Conservation (phyloP, 2,329 filamentous ascomycete genomes). For the Rugonectria rugulosa region DNA sequence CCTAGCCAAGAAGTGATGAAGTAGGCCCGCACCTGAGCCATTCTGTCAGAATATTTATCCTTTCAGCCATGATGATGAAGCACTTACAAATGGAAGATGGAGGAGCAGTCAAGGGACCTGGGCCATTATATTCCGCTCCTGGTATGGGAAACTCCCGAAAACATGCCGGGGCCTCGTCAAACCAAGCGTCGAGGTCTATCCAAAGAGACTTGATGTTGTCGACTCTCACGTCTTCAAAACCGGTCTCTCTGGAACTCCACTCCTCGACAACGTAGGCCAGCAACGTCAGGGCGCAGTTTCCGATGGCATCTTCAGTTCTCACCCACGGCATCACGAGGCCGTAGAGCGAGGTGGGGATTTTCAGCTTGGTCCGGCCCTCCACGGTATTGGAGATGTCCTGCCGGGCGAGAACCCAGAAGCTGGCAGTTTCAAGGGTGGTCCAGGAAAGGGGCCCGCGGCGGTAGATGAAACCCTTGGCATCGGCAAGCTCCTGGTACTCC, state of each 20-base stretch:
- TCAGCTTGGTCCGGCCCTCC: neutral
- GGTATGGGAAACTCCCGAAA: neutral
- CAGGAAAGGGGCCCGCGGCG: neutral
- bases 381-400: constrained; percentile 16
- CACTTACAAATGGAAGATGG: neutral
- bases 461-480: constrained; percentile 7
- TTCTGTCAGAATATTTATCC: neutral
- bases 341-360: neutral
- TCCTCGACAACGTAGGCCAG: neutral
- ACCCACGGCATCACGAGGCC: neutral
- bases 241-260: too few relatives aligned
- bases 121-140: neutral
- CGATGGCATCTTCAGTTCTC: neutral
- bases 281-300: neutral
- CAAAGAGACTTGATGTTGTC: neutral
- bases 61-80: too few relatives aligned
- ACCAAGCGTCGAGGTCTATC: neutral
- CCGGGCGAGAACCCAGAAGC: constrained; percentile 20
- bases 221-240: too few relatives aligned
- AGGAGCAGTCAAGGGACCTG: neutral
- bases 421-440: constrained; percentile 10
- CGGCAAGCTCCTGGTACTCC: constrained; percentile 11
- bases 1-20: neutral
- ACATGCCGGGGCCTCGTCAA: neutral
- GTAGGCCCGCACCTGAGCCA: neutral